phyloP scores from a whole-genome alignment of 176 grass and related monocot species.

The Musa itinerans region DNA sequence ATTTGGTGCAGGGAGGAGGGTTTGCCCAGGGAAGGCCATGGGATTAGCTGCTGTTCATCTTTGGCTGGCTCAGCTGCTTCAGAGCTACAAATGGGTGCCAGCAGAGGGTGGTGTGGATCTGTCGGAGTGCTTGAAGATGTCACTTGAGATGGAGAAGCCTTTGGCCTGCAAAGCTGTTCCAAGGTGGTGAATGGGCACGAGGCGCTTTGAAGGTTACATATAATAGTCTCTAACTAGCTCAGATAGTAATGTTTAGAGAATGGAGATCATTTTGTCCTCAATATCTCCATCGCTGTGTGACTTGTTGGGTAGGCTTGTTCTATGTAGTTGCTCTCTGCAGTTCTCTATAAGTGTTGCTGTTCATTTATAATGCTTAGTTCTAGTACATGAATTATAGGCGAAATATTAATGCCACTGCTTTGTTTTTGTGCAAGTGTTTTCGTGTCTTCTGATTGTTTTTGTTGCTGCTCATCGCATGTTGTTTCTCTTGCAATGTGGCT shows the following conservation, averaged over 20 bases:
- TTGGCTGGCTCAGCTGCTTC: background rate
- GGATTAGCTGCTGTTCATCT: background rate
- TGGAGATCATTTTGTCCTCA: no score
- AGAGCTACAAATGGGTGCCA: background rate
- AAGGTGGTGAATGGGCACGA: background rate
- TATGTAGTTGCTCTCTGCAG: no score
- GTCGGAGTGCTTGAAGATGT: constrained; percentile 4
- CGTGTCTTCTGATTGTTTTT: no score
- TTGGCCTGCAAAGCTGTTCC: background rate
- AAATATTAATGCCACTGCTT: no score
- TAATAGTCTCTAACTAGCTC: background rate
- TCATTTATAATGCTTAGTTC: no score
- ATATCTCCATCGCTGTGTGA: no score
- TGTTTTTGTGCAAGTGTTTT: no score
- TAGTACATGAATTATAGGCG: no score
- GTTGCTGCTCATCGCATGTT: no score
- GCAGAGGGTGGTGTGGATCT: background rate
- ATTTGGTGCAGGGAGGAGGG: background rate
- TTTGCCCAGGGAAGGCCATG: constrained; percentile 5
- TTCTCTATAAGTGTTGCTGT: no score
- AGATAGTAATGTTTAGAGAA: background rate
- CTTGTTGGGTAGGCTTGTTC: no score
- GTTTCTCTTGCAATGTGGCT: no score
- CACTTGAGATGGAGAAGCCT: constrained; percentile 9
- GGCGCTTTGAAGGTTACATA: background rate